Evolutionary conservation across 108 stramenopile species (phyloP).

Genomic region (Nitzschia putrida): DNA sequence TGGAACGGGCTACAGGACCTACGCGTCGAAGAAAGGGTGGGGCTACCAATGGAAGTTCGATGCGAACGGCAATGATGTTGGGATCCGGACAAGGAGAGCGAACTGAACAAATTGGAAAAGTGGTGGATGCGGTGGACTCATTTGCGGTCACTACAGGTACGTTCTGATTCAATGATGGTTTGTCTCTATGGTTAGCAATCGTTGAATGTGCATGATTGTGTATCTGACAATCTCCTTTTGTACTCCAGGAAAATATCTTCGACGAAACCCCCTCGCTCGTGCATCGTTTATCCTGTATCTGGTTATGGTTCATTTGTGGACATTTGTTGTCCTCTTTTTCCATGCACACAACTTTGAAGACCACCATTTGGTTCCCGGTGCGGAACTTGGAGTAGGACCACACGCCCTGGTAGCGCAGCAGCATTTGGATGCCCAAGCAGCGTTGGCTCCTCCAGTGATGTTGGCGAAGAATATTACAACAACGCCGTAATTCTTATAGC

Average conservation of each 20-base stretch:
- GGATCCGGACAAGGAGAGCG: constrained; percentile 62
- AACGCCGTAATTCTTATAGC: not conserved
- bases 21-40: constrained; percentile 26
- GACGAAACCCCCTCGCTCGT: constrained; percentile 72
- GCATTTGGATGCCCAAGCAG: not conserved
- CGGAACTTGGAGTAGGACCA: constrained; percentile 32
- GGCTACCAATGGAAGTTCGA: constrained; percentile 47
- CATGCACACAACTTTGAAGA: constrained; percentile 82
- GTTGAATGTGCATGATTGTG: not conserved
- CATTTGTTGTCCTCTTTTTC: constrained; percentile 78
- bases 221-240: not conserved
- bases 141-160: constrained; percentile 63
- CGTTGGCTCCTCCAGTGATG: too few relatives aligned
- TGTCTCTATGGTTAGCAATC: not conserved
- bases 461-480: not conserved
- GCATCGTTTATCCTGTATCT: constrained; percentile 76
- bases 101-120: constrained; percentile 61
- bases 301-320: constrained; percentile 75
- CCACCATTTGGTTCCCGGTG: constrained; percentile 30
- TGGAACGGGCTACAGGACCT: constrained; percentile 12
- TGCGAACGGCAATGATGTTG: constrained; percentile 69
- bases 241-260: constrained; percentile 60
- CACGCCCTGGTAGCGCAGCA: constrained; percentile 46
- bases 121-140: constrained; percentile 70
- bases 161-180: not conserved